Evolutionary conservation across 129 eudicot species (phyloP), one percentile per base, ranked within the genome.

Genomic region (Pseudognaphalium luteoalbum): DNA sequence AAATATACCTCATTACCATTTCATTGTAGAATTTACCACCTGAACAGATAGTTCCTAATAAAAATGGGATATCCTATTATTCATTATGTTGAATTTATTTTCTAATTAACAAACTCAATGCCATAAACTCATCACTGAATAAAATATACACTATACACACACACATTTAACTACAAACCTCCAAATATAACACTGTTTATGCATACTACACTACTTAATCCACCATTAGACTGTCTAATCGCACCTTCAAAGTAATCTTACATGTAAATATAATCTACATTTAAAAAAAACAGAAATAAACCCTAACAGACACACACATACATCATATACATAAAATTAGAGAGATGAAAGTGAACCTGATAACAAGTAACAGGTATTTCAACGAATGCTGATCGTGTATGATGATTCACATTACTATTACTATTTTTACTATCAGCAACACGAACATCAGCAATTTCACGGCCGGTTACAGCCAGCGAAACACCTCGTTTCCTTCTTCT

Each of bases 321-420:
- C 14, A 25, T 8, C 66, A 11, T 22, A 4, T 4, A 11, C 19
- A 28, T 3, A n/a, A n/a, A n/a, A n/a, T n/a, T n/a, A 15, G n/a
- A 30, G 3, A 4, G 10, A 30, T 33, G 20, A 70, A 3, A 19
- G 41, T 20, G 33, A 56, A 90, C 98, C 98, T 93, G 98, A 56
- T 90, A 92, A 66, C 98, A 92, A 30, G 89, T 84, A 76, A 90
- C 94, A 54, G 98, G 98, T 32, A 92, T 88, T 74, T 92, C 96
- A 37, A 90, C 89, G 2, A 73, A 41, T 14, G 85, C 81, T 4
- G 83, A 76, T 69, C 68, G 86, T 6, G 75, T 42, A 71, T 76
- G 77, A 17, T 68, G 80, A 63, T 65, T 65, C 25, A 42, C 86
- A 85, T 33, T 78, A 60, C 21, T 76, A 37, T 47, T 30, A 25